These are phyloP conservation scores for Drosera spatulata DNA, from an alignment of 179 eudicot genomes.

Conservation along the genomic window DNA sequence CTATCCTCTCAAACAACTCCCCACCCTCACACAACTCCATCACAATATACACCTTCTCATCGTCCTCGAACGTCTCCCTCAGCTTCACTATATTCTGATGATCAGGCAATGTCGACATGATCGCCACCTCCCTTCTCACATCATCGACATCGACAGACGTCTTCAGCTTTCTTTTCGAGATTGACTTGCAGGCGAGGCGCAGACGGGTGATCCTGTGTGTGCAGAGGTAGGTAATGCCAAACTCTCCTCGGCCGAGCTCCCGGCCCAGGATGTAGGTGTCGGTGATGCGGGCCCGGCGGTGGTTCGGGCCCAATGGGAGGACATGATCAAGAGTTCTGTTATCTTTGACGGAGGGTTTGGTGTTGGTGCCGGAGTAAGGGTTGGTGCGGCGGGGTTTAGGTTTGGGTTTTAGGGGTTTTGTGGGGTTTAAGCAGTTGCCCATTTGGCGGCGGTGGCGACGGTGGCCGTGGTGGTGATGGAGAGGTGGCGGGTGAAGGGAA, in stretches of 20 bases:
- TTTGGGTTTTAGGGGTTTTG: no score
- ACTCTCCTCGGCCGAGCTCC: slow-evolving; percentile 84
- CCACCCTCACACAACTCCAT: slow-evolving; percentile 94
- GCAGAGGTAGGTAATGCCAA: slow-evolving; percentile 70
- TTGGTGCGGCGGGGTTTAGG: slow-evolving; percentile 16
- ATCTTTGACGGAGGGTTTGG: slow-evolving; percentile 44
- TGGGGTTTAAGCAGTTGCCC: no score
- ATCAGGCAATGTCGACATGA: slow-evolving; percentile 71
- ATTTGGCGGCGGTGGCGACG: no score
- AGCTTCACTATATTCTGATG: slow-evolving; percentile 58
- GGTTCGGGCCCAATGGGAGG: slow-evolving; percentile 17
- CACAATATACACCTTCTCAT: slow-evolving; percentile 77
- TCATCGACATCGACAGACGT: slow-evolving; percentile 75
- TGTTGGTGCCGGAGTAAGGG: slow-evolving; percentile 44
- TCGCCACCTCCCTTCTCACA: slow-evolving; percentile 75
- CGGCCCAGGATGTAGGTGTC: slow-evolving; percentile 68
- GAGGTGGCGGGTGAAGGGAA: no score
- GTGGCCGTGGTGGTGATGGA: no score
- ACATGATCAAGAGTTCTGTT: neutral
- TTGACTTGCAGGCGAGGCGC: slow-evolving; percentile 73
- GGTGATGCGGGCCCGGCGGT: slow-evolving; percentile 29
- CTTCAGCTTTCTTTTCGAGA: slow-evolving; percentile 63
- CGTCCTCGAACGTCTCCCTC: slow-evolving; percentile 88
- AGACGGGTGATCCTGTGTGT: slow-evolving; percentile 61
- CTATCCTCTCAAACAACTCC: slow-evolving; percentile 17